Conservation (phyloP, 106 monocot genomes). For the Dioscorea zingiberensis region DNA sequence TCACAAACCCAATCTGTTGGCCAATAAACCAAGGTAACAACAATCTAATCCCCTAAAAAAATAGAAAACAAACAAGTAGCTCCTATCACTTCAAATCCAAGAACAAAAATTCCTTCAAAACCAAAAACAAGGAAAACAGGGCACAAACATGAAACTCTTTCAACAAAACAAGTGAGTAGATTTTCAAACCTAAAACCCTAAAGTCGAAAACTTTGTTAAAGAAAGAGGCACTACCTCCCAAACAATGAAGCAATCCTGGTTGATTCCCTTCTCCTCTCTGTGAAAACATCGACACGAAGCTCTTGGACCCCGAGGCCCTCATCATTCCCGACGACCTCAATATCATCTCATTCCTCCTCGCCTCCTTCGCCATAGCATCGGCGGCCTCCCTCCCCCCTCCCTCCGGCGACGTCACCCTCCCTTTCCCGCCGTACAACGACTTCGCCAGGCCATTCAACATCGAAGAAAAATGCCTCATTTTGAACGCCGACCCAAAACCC, state of each 20-base stretch:
- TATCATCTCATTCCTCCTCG: conserved; percentile 53
- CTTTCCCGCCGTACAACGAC: conserved; percentile 23
- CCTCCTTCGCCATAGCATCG: conserved; percentile 42
- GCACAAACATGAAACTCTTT: background rate
- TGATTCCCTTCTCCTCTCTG: conserved; percentile 81
- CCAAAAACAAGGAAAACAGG: background rate
- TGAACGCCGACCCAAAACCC: background rate
- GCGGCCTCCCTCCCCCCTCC: conserved; percentile 34
- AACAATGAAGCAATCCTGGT: conserved; percentile 85
- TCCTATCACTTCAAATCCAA: conserved; percentile 7
- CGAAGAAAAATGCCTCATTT: conserved; percentile 38
- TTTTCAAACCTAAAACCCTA: too few relatives aligned
- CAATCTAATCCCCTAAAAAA: too few relatives aligned
- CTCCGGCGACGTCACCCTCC: conserved; percentile 9
- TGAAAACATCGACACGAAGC: conserved; percentile 61
- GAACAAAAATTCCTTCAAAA: background rate
- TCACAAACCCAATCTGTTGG: too few relatives aligned
- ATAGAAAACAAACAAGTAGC: too few relatives aligned
- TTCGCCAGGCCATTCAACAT: conserved; percentile 39
- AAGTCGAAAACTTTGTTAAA: conserved; percentile 1
- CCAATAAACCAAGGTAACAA: too few relatives aligned
- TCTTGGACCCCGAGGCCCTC: conserved; percentile 24
- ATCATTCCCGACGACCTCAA: conserved; percentile 53
- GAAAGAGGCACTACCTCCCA: conserved; percentile 48
- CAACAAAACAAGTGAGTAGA: too few relatives aligned